Evolutionary conservation across 108 stramenopile genomes (phyloP).

Genomic region (Pseudonitzschia multiseries): DNA sequence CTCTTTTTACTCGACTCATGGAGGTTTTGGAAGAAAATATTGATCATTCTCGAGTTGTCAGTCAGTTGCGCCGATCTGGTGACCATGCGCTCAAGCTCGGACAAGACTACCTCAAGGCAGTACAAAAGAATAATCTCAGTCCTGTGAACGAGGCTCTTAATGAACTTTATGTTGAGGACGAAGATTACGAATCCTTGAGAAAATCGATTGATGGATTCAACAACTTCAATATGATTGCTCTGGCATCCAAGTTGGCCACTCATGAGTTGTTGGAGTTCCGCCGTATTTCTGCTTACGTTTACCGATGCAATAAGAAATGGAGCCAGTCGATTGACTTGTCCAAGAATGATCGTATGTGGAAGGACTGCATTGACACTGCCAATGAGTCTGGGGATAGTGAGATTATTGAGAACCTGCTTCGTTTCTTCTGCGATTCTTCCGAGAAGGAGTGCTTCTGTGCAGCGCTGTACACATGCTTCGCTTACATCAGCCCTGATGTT

Average conservation of each 20-base stretch:
- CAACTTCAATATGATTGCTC: slow-evolving; percentile 99
- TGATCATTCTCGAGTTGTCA: slow-evolving; percentile 97
- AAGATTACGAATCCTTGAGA: slow-evolving; percentile 95
- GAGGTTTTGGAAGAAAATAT: slow-evolving; percentile 91
- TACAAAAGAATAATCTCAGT: slow-evolving; percentile 95
- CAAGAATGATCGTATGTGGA: slow-evolving; percentile 99
- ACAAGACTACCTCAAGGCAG: slow-evolving; percentile 92
- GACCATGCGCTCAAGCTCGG: slow-evolving; percentile 91
- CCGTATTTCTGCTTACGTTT: slow-evolving; percentile 98
- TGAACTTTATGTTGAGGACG: slow-evolving; percentile 96
- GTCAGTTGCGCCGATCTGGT: slow-evolving; percentile 93
- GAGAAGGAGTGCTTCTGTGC: slow-evolving; percentile 99
- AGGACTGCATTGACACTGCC: slow-evolving; percentile 99
- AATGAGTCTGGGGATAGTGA: slow-evolving; percentile 91
- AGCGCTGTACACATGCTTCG: slow-evolving; percentile 95
- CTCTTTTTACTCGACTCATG: slow-evolving; percentile 91
- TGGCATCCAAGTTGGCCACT: slow-evolving; percentile 94
- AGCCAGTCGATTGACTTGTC: slow-evolving; percentile 93
- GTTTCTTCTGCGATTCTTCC: slow-evolving; percentile 97
- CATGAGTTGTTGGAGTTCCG: slow-evolving; percentile 99
- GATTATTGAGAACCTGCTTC: slow-evolving; percentile 93
- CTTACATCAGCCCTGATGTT: slow-evolving; percentile 95
- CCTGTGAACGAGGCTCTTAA: slow-evolving; percentile 99
- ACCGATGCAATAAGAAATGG: slow-evolving; percentile 98
- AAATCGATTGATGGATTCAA: slow-evolving; percentile 97